Conservation (phyloP, 2,329 filamentous ascomycete genomes). For the Nemania diffusa region DNA sequence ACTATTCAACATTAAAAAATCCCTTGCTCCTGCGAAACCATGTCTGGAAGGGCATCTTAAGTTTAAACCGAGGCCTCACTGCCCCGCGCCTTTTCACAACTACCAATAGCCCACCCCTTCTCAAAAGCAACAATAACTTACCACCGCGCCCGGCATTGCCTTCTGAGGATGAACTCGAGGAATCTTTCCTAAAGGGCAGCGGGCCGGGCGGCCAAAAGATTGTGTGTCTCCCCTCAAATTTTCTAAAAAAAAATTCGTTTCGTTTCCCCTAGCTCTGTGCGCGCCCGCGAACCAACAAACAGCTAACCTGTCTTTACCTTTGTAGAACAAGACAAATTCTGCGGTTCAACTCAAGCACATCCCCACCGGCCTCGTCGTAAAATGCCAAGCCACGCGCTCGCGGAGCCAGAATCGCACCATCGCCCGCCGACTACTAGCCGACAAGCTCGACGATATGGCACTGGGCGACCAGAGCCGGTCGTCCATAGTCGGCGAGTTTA, state of each 20-base stretch:
- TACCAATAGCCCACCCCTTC: slow-evolving; percentile 44
- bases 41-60: not conserved
- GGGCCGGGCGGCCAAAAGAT: slow-evolving; percentile 98
- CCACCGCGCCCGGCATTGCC: slow-evolving; percentile 80
- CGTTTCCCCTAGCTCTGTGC: not conserved
- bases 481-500: slow-evolving; percentile 70
- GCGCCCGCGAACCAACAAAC: not conserved
- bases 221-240: slow-evolving; percentile 62
- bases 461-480: slow-evolving; percentile 77
- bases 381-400: slow-evolving; percentile 91
- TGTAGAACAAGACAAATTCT: slow-evolving; percentile 92
- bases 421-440: slow-evolving; percentile 80
- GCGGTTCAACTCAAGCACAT: slow-evolving; percentile 92
- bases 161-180: slow-evolving; percentile 80
- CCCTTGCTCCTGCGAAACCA: not conserved
- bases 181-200: slow-evolving; percentile 88
- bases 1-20: not conserved
- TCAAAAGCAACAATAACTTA: slow-evolving; percentile 63
- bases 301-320: not conserved
- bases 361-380: slow-evolving; percentile 91
- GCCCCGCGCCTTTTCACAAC: slow-evolving; percentile 45
- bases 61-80: not conserved
- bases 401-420: slow-evolving; percentile 87
- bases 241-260: not conserved
- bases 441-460: slow-evolving; percentile 75